These are phyloP conservation scores for Pyrus hybrid DNA, from an alignment of 331 rosid species.

Conservation along the genomic window DNA sequence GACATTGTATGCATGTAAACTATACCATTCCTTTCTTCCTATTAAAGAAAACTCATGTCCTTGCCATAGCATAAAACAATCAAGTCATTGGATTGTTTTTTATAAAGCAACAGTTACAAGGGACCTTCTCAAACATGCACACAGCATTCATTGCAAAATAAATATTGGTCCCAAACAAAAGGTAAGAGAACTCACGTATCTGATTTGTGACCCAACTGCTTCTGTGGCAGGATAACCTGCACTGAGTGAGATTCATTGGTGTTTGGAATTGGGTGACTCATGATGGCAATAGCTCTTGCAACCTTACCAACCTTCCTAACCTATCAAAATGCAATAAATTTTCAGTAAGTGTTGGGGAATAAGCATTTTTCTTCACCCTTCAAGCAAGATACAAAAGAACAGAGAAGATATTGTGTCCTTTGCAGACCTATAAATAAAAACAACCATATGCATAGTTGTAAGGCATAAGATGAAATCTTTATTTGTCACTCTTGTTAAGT, in stretches of 20 bases:
- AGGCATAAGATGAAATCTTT: slow-evolving; percentile 18
- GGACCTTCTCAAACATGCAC: not conserved
- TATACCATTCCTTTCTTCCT: not conserved
- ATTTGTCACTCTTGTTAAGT: slow-evolving; percentile 70
- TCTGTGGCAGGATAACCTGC: too few species aligned
- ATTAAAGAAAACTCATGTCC: too few species aligned
- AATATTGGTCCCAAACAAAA: not conserved
- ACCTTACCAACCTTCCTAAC: too few species aligned
- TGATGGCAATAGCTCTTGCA: too few species aligned
- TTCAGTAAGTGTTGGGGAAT: not conserved
- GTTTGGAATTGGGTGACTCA: too few species aligned
- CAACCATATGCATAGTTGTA: not conserved
- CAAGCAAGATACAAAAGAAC: not conserved
- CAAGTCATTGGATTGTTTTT: not conserved
- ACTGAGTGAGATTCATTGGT: too few species aligned
- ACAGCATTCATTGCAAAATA: not conserved
- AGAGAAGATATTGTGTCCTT: not conserved
- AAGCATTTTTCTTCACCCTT: not conserved
- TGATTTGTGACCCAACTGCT: too few species aligned
- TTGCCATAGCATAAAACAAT: not conserved
- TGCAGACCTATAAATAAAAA: not conserved
- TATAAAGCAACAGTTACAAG: not conserved
- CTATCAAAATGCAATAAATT: too few species aligned
- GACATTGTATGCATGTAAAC: not conserved
- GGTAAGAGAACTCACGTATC: too few species aligned